Evolutionary conservation across 768 basidiomycete species (phyloP), one percentile per base, ranked within the genome.

Genomic region (Leccinum incarnatum): DNA sequence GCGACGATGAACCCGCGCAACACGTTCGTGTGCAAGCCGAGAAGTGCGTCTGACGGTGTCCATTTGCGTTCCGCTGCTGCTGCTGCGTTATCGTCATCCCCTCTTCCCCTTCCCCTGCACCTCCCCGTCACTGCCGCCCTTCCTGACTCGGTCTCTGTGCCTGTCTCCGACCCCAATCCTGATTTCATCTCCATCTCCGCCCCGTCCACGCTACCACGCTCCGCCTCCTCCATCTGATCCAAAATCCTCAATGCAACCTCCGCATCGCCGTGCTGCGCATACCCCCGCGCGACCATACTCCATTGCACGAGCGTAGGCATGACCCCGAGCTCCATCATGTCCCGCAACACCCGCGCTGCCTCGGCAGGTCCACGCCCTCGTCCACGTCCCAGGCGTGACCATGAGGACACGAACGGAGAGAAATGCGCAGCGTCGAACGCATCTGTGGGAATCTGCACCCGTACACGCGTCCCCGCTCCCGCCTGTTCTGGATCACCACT

Each of bases 341-440:
- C 84, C n/a, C 61, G 62, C 40, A 88, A 53, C 19, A 87, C 74
- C 21, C 63, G 59, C 0, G 73, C 64, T 0, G 80, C 82, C 29
- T 67, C 66, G 5, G 63, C 50, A 1, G 77, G 66, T 32, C 1
- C 59, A 62, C 4, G 65, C 53, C 11, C 11, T 32, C 9, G 29
- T 30, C 29, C 29, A 30, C 32, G 32, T 12, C 5, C 62, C 32
- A 32, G 32, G 12, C 32, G 55, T 53, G 76, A 75, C 63, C 83
- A 72, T 19, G 67, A 68, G 36, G 72, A 67, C 42, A 87, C 69
- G 66, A 88, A 88, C 0, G 83, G 78, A 1, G 76, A 81, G 65
- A 88, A 89, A 60, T 76, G 74, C 36, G 71, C 64, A 32, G 67
- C 62, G 60, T 74, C 77, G 71, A 72, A 61, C 17, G 75, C 61